Evolutionary conservation across 768 basidiomycete species (phyloP), one percentile per base, ranked within the genome.

Genomic region (Porpolomopsis calyptriformis): DNA sequence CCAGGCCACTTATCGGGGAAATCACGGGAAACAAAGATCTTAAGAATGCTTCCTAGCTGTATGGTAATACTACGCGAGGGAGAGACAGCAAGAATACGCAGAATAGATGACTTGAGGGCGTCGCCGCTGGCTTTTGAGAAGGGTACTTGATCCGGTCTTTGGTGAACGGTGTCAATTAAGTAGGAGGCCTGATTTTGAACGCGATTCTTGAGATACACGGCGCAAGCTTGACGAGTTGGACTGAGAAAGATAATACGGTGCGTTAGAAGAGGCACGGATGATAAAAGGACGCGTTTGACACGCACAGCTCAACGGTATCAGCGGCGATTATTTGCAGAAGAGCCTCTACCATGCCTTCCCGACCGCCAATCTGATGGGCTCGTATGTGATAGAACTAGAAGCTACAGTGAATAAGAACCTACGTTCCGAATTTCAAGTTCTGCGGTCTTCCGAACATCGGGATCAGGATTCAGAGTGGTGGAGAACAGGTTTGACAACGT

Each of bases 191-290:
- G 72, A 4, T 71, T 69, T 46, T 76, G 73, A 49, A 93, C 78
- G 55, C 91, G 83, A 62, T 94, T 94, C 66, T 94, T 94, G 56
- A 93, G 71, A 76, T 83, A 94, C 18, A 94, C 85, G 11, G 83
- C 74, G 53, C 84, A 82, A 0, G 90, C 83, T 56, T 91, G 87
- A 33, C 88, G 85, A 46, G 83, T 87, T 20, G 85, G 73, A 47
- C 85, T 89, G 60, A 22, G 26, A 19, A 46, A 23, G 35, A 38
- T 31, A 24, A 42, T 36, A 47, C 10, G 29, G 14, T 24, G 20
- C 20, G 34, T 23, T 14, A 40, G 38, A 42, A 51, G 45, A 42
- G 5, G 23, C 29, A 48, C 24, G 16, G 43, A 20, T 8, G 22
- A 46, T 1, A 19, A 48, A 53, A 58, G 55, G 45, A 65, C 68